Base-by-base conservation (phyloP, 805 yeast species). In the Groenewaldozyma tartarivorans region DNA sequence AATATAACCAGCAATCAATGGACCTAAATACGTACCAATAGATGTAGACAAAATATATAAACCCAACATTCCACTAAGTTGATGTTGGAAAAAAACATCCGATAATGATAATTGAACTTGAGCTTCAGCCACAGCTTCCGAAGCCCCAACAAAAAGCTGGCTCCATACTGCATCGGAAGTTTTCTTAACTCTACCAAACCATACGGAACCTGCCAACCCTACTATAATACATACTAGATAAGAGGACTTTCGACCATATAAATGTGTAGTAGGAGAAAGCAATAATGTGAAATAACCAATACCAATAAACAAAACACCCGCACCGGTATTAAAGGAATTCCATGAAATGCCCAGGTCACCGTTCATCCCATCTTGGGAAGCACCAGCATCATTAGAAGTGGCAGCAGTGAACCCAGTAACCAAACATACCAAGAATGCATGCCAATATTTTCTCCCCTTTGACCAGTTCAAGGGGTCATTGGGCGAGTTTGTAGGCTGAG, bases 11-110 rank as follows among this genome's bases (percentile, higher is more conserved):
- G 86, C 87, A 47, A 82, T 69, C 42, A 84, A 61, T 2, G 94
- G 94, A 2, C 92, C 90, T 44, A 83, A 60, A 52, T 77, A 83
- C 0, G 92, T 79, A 40, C 94, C 94, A 5, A 79, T 72, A 22
- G 88, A 78, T 2, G 86, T 79, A 17, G 86, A 79, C 63, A 83
- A 52, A 43, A 82, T 81, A 60, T 82, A 84, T 13, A 77, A 65
- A 0, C 92, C 84, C 55, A 84, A 66, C 4, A 74, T 76, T 20
- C 78, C 66, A 40, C 88, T 85, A 13, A 81, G 64, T 54, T 83
- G 86, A 57, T 83, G 94, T 49, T 77, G 81, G 61, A 69, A 84
- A 55, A 74, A 84, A 57, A 82, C 73, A 57, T 85, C 94, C 3
- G 85, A 66, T 17, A 72, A 50, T 67, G 69, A 36, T 76, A 79